Percentiles rank a stretch among this genome's conserved stretches.
phyloP scores from a whole-genome alignment of 1,284 basidiomycete species.

The Puccinia polysora region DNA sequence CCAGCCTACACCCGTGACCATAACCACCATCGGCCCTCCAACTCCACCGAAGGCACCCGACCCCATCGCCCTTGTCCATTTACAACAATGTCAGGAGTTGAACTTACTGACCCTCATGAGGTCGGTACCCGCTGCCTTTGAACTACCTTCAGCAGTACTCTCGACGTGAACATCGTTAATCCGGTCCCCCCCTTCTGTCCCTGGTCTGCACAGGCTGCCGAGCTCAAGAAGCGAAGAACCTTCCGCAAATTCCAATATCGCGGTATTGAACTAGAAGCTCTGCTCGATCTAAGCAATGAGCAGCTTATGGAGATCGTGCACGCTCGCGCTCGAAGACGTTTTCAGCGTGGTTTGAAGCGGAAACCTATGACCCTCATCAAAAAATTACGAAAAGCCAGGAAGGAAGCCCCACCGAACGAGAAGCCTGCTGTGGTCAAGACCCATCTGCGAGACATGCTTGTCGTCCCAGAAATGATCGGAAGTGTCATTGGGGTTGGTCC shows the following conservation, averaged over 20 bases:
- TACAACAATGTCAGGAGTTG: slow-evolving; percentile 62
- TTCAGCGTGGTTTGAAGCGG: slow-evolving; percentile 98
- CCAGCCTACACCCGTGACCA: not conserved
- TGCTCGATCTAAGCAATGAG: slow-evolving; percentile 40
- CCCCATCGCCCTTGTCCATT: too few species aligned
- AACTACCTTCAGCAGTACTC: not conserved
- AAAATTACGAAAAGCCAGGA: slow-evolving; percentile 99
- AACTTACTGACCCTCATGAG: slow-evolving; percentile 72
- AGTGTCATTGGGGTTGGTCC: slow-evolving; percentile 74
- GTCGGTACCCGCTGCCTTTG: slow-evolving; percentile 54
- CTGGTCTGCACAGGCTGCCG: slow-evolving; percentile 25
- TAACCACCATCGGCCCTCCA: not conserved
- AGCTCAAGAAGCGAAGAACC: slow-evolving; percentile 29
- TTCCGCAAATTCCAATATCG: slow-evolving; percentile 42
- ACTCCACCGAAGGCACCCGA: not conserved
- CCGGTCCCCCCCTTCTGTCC: not conserved
- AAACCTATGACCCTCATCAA: slow-evolving; percentile 98
- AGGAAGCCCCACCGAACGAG: slow-evolving; percentile 95
- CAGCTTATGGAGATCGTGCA: slow-evolving; percentile 75
- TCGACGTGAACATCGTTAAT: not conserved
- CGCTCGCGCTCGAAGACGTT: slow-evolving; percentile 95
- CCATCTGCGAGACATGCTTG: slow-evolving; percentile 98
- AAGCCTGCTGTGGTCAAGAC: slow-evolving; percentile 99
- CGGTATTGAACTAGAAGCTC: slow-evolving; percentile 27
- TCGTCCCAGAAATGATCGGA: slow-evolving; percentile 99